These are phyloP conservation scores for Sporothrix brasiliensis DNA, from an alignment of 2,329 filamentous ascomycete genomes.

Conservation along the genomic window DNA sequence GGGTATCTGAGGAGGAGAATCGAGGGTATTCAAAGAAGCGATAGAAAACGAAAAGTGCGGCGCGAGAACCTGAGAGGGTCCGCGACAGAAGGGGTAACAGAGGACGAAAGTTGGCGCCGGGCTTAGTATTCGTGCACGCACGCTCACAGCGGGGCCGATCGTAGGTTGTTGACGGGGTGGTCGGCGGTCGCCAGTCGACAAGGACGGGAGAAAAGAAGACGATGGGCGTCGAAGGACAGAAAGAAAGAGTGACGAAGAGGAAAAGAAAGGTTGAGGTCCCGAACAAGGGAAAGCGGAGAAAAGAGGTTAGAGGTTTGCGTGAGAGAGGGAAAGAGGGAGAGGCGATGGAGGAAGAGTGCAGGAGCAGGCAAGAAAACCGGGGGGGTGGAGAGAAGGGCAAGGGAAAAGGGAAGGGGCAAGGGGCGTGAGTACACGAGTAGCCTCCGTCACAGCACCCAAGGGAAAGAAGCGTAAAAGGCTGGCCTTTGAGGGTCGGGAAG, in stretches of 20 bases:
- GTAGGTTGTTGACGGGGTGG: not conserved
- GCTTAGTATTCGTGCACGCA: constrained; percentile 4
- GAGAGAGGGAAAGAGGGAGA: constrained; percentile 21
- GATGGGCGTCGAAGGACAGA: not conserved
- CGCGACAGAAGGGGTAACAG: constrained; percentile 17
- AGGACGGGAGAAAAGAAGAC: not conserved
- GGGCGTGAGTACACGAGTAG: constrained; percentile 1
- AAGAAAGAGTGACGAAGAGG: constrained; percentile 15
- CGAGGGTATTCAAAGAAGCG: not conserved
- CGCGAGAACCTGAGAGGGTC: constrained; percentile 9
- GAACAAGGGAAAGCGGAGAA: constrained; percentile 11
- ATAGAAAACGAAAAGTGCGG: constrained; percentile 4
- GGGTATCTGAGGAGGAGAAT: constrained; percentile 7
- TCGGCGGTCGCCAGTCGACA: not conserved
- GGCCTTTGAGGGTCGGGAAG: not conserved
- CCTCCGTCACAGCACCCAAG: constrained; percentile 23
- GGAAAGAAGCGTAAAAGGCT: constrained; percentile 10
- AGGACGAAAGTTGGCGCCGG: constrained; percentile 14
- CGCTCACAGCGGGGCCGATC: constrained; percentile 3
- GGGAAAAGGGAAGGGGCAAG: constrained; percentile 4
- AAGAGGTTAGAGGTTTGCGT: constrained; percentile 24
- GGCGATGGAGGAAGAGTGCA: not conserved
- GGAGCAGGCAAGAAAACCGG: constrained; percentile 27
- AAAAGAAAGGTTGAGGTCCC: constrained; percentile 4
- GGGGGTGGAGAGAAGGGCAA: constrained; percentile 21